Conservation (phyloP, 179 eudicot species). For the Spinacia oleracea region DNA sequence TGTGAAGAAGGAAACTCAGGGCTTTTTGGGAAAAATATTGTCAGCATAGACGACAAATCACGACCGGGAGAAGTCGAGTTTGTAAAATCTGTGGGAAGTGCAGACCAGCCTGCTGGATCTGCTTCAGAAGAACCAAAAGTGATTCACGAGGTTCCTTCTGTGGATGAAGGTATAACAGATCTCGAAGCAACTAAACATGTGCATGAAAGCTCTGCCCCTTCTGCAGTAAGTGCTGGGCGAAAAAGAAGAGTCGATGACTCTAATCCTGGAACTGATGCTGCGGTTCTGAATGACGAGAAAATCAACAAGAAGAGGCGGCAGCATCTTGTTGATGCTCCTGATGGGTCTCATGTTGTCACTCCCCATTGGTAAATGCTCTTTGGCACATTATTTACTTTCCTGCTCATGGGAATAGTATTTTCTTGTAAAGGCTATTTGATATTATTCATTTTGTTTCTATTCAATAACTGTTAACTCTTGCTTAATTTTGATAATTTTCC, state of each 20-base stretch:
- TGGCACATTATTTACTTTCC: neutral
- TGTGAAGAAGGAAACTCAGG: slow-evolving; percentile 15
- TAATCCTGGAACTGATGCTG: slow-evolving; percentile 30
- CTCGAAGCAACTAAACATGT: slow-evolving; percentile 11
- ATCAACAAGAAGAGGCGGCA: slow-evolving; percentile 61
- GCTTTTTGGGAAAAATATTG: slow-evolving; percentile 9
- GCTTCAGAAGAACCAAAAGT: slow-evolving; percentile 43
- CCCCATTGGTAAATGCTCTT: slow-evolving; percentile 37
- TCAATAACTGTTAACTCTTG: neutral
- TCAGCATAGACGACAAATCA: slow-evolving; percentile 14
- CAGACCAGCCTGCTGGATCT: slow-evolving; percentile 19
- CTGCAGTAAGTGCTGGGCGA: slow-evolving; percentile 18
- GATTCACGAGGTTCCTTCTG: slow-evolving; percentile 45
- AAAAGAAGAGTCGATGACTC: slow-evolving; percentile 35
- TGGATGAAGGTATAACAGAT: slow-evolving; percentile 28
- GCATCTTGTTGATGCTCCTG: slow-evolving; percentile 34
- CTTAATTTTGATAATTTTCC: slow-evolving; percentile 2
- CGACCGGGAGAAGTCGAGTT: slow-evolving; percentile 11
- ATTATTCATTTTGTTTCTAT: neutral
- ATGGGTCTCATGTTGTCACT: slow-evolving; percentile 26
- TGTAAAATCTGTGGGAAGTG: slow-evolving; percentile 14
- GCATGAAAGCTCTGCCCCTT: slow-evolving; percentile 15
- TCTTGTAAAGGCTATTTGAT: neutral
- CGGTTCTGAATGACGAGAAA: slow-evolving; percentile 44
- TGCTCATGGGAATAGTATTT: neutral